Conservation (phyloP, 140 eudicot species). For the Erigeron philadelphicus region DNA sequence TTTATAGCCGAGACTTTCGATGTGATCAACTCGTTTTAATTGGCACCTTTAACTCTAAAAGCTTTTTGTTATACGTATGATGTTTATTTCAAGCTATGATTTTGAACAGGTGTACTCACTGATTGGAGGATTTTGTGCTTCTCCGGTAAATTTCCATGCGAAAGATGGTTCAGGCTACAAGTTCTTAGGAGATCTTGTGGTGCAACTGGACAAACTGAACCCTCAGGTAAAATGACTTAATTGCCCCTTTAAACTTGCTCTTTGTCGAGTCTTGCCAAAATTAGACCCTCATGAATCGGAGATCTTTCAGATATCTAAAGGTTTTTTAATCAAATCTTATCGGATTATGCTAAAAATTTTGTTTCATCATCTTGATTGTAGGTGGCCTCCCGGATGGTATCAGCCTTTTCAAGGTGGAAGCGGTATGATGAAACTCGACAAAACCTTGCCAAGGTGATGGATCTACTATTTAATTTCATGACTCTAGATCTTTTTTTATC, state of each 20-base stretch:
- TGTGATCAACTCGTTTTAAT: too few species aligned
- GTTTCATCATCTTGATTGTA: conserved; percentile 25
- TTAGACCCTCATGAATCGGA: not conserved
- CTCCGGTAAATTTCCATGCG: conserved; percentile 84
- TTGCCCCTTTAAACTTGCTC: not conserved
- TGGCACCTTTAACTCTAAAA: not conserved
- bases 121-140: conserved; percentile 89
- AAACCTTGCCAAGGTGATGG: conserved; percentile 67
- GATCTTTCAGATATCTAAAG: not conserved
- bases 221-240: conserved; percentile 64
- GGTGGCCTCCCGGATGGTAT: conserved; percentile 94
- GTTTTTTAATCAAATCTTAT: not conserved
- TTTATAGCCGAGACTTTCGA: too few species aligned
- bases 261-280: not conserved
- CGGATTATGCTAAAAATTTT: not conserved
- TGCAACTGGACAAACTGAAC: conserved; percentile 86
- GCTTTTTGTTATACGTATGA: not conserved
- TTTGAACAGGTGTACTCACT: conserved; percentile 68
- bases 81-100: not conserved
- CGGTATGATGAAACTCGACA: conserved; percentile 89
- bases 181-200: conserved; percentile 82
- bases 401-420: conserved; percentile 97
- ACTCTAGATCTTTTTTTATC: not conserved
- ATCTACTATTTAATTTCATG: not conserved
- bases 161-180: conserved; percentile 93